Conservation (phyloP, 1,139 yeast species). For the Suhomyces ambrosiae region DNA sequence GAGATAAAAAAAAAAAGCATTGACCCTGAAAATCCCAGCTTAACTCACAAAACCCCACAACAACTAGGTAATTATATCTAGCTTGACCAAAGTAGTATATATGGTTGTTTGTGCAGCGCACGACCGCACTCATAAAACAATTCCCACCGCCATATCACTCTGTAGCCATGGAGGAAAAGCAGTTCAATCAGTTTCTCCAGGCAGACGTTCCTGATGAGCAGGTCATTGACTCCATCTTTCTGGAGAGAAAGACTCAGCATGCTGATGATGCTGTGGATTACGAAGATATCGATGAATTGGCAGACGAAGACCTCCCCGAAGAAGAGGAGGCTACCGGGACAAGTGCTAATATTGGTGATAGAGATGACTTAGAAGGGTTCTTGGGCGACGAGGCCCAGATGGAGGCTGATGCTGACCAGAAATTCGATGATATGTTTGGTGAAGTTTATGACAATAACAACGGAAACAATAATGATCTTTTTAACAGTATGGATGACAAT, state of each 20-base stretch:
- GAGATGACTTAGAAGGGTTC: conserved; percentile 9
- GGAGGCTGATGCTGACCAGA: conserved; percentile 33
- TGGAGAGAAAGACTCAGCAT: conserved; percentile 54
- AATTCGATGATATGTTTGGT: conserved; percentile 56
- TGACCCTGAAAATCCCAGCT: too few relatives aligned
- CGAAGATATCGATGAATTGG: conserved; percentile 92
- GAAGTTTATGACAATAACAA: conserved; percentile 22
- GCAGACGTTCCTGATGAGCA: conserved; percentile 36
- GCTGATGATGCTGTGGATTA: conserved; percentile 95
- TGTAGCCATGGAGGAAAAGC: conserved; percentile 8
- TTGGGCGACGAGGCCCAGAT: conserved; percentile 25
- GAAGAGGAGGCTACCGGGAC: conserved; percentile 31
- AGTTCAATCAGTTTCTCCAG: conserved; percentile 21
- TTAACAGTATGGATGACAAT: conserved; percentile 22
- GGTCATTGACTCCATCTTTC: conserved; percentile 43
- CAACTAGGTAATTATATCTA: too few relatives aligned
- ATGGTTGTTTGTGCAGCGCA: too few relatives aligned
- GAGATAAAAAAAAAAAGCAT: too few relatives aligned
- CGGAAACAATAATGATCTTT: conserved; percentile 14
- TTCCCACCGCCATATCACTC: too few relatives aligned
- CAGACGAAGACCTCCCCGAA: conserved; percentile 67
- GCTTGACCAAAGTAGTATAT: too few relatives aligned
- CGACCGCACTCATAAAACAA: too few relatives aligned
- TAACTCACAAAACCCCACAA: too few relatives aligned
- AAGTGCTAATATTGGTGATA: conserved; percentile 4